Base-by-base conservation (phyloP, 768 basidiomycete genomes). In the Rickenella mellea region DNA sequence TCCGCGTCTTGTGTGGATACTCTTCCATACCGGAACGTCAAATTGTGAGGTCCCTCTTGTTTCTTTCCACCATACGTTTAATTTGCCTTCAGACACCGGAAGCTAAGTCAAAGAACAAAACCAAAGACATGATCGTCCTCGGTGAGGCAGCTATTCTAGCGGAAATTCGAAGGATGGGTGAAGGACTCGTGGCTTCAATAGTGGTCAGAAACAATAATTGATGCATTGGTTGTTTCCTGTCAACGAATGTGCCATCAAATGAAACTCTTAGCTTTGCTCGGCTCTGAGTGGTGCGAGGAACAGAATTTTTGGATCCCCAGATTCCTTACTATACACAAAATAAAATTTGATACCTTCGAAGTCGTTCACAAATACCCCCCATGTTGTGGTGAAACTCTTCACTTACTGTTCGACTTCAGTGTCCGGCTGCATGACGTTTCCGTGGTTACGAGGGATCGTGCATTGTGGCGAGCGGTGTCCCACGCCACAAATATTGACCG, bases 1-100 rank as follows among this genome's bases (percentile, higher is more conserved):
- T 93, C 68, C 78, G 84, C 47, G 87, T 90, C 6, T 66, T 92
- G 33, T 78, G 84, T 20, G 84, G 83, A 8, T 94, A 83, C 60
- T 89, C 86, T 1, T 77, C 78, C 42, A 60, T 59, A 14, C 90
- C 90, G 4, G 48, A 54, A 9, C 22, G 32, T 4, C 64, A 59
- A 52, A 66, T 70, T 39, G 41, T 59, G 24, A 17, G 39, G 14
- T 32, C 3, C n/a, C 25, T 6, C 22, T 33, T 11, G 22, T 1
- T 40, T 20, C 7, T 12, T 36, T 3, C 12, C 5, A 36, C 33
- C 15, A 22, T 35, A 44, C 15, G 22, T 25, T 36, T 25, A 8
- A 24, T 35, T 2, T 17, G 21, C 22, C 4, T 22, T 2, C 35
- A 40, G 8, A 46, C 48, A n/a, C 37, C 28, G 12, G 20, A 37